A percentile compares a stretch with the other conserved stretches of the same genome.
Evolutionary conservation across 2,329 filamentous ascomycete genomes (phyloP).

Genomic region (Clarireedia paspali): DNA sequence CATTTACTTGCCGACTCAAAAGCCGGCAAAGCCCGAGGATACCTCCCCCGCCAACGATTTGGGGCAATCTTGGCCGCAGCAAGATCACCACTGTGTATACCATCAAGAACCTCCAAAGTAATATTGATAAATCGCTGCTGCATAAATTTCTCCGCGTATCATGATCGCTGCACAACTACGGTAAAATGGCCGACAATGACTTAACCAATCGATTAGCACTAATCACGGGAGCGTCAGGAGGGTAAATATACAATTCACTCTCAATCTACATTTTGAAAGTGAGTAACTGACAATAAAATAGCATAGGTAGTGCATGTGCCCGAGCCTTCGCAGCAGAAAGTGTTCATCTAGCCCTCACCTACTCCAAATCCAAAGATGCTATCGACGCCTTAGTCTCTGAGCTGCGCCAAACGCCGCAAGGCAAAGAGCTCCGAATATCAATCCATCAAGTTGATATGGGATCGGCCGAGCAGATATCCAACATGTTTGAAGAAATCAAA

Average conservation of each 20-base stretch:
- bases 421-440: conserved; percentile 36
- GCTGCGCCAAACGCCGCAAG: conserved; percentile 29
- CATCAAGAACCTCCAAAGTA: no score
- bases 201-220: conserved; percentile 47
- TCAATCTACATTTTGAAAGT: not conserved
- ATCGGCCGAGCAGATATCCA: conserved; percentile 42
- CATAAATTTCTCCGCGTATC: no score
- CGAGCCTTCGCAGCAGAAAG: conserved; percentile 44
- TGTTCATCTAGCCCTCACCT: conserved; percentile 50
- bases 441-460: conserved; percentile 52
- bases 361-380: conserved; percentile 39
- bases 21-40: no score
- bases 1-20: no score
- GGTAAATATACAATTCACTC: conserved; percentile 33
- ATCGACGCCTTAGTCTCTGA: conserved; percentile 36
- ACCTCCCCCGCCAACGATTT: no score
- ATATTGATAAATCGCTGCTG: no score
- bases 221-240: conserved; percentile 53
- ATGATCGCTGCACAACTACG: not conserved
- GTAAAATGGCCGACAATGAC: conserved; percentile 32
- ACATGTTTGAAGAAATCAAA: conserved; percentile 47
- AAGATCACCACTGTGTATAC: no score
- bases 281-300: conserved; percentile 24
- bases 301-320: conserved; percentile 54
- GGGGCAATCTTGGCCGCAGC: no score